Evolutionary conservation across 768 basidiomycete species (phyloP), one percentile per base, ranked within the genome.

Genomic region (Chlorophyllum brunneum): DNA sequence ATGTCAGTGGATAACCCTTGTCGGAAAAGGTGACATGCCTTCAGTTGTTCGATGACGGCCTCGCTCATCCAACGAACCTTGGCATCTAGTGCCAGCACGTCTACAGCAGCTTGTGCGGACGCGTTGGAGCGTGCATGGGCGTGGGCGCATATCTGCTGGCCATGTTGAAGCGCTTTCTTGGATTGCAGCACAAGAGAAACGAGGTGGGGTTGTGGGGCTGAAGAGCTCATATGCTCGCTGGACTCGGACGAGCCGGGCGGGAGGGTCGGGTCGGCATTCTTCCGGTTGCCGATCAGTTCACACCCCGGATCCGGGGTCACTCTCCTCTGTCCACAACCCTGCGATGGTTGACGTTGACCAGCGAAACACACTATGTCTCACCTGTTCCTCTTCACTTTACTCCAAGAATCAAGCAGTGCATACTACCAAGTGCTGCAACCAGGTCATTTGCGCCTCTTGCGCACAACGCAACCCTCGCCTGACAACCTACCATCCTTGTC

Each of bases 91-190:
- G 84, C 85, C 5, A 92, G 75, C 3, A 91, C 79, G 60, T 90
- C 86, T 10, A 89, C 71, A 0, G 82, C 79, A 33, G 75, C 73
- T 56, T 82, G 80, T 0, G 87, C 80, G 2, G 90, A 88, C 37
- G 75, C 69, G 56, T 80, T 80, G n/a, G 86, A 81, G 18, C 84
- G 67, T 1, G 66, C 60, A 59, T 86, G 81, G 1, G 90, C 87
- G 30, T 72, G 75, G 1, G 79, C 79, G 61, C 91, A 92, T 4
- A 92, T 75, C 44, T 83, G 78, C 69, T 91, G 78, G 1, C 88
- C 90, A 33, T 85, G 80, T 56, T 88, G 83, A 2, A 93, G 77
- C 0, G 88, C 90, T 60, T 87, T 88, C 75, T 91, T 87, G 2
- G 90, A 91, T 60, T 88, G 85, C 1, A 86, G 71, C 9, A 89